Base-by-base conservation (phyloP, 768 basidiomycete genomes). In the Lactarius pseudohatsudake region DNA sequence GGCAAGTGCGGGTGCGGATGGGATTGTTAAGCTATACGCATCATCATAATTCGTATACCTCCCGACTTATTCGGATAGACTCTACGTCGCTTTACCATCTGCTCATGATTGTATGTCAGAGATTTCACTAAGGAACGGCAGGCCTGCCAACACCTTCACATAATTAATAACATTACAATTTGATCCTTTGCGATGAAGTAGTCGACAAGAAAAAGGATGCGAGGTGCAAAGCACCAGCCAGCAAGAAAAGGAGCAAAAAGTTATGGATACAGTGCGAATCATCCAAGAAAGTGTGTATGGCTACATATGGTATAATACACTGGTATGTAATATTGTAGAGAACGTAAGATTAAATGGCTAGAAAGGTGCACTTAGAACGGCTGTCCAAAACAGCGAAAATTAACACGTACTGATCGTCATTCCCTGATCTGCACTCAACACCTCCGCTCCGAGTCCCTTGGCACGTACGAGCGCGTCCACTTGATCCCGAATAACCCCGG, bases 1-100 rank as follows among this genome's bases (percentile, higher is more conserved):
- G 84, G 93, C 90, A 18, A 96, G 92, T 75, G 92, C 92, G 22
- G 96, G 96, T n/a, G 93, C 94, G 15, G 96, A 98, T 77, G 95
- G 96, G 32, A 89, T 94, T 55, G 87, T 98, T 67, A 94, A 94
- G 77, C 81, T 98, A 32, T 97, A 92, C 76, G 90, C 91, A 68
- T 91, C 90, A 73, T 93, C 90, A 78, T 92, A 82, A 81, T 56
- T 56, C 47, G 57, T 56, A 61, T 66, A 64, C 62, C 58, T 61
- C 26, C 45, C 43, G 60, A 40, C 45, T 32, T 66, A 41, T 40
- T 45, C 28, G 41, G 61, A 67, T 67, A 45, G 62, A 62, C 53
- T 34, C 32, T 9, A 62, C 58, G 40, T 67, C 58, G 57, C 40
- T 63, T 64, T 64, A 67, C 62, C 58, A 64, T 67, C 54, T 64